Evolutionary conservation across 1,139 yeast species (phyloP), one percentile per base, ranked within the genome.

Genomic region (Yamadazyma kanchanaburiensis): DNA sequence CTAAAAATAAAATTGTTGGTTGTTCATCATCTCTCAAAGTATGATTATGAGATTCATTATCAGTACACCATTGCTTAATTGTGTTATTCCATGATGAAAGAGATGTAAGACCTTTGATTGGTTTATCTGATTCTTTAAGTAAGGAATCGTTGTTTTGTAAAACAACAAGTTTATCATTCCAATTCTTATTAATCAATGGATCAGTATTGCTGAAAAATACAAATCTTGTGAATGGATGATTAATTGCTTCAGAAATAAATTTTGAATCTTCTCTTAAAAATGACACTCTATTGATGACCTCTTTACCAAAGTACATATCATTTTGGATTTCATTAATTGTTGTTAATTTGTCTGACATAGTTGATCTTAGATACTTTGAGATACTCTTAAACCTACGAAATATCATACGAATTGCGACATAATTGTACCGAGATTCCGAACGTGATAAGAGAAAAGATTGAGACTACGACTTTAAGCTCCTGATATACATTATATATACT

Each of bases 251-350:
- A 26, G 61, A 45, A 15, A 88, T 68, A 48, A 86, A 88, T 19
- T 64, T 72, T 15, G 58, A 35, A 49, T 87, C 83, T 19, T 77
- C 80, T 32, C 96, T 64, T 27, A 88, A 63, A 49, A 87, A 89
- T 9, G 94, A 79, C 7, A 88, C 80, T 39, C 96, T 62, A 57
- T 89, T 88, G 32, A 89, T 61, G 5, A 74, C 77, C 38, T 75
- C 80, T 13, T 70, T 69, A 10, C 84, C 79, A 38, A 58, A 68
- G 45, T 63, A 66, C 40, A 62, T 57, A 26, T 61, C 62, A 29
- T 53, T 50, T 34, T 56, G 58, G 23, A 54, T 49, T 13, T 55
- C 58, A 14, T 42, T 35, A 3, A 50, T 28, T 11, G 43, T 31
- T 6, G 39, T 30, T 12, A 38, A 21, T 7, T 27, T 31, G 23